Base-by-base conservation (phyloP, 2,329 filamentous ascomycete species). In the Ampelomyces quisqualis region DNA sequence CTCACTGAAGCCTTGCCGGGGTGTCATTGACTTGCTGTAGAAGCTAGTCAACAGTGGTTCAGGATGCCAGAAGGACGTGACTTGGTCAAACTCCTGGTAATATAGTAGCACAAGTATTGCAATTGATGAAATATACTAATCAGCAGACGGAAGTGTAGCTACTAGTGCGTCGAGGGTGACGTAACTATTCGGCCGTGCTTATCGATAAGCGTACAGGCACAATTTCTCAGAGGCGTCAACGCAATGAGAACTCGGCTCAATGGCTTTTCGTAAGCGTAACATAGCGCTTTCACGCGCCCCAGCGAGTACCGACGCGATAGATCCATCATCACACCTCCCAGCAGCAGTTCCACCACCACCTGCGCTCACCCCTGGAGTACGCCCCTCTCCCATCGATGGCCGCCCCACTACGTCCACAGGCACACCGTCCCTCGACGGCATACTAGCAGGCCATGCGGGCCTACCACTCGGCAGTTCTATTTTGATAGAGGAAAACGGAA, bases 331-430 rank as follows among this genome's bases (percentile, higher is more conserved):
- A 2, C 29, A 32, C 7, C 43, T 39, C 26, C 37, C 49, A 17
- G 45, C 50, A 26, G 38, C 45, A 9, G 44, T 51, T 33, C 38
- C 55, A 30, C 31, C 52, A 15, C 43, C 53, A 33, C 41, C 55
- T 26, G 35, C 50, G 17, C n/a, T n/a, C n/a, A n/a, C n/a, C n/a
- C 47, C 54, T 11, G 83, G 84, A 13, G 77, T 90, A 15, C 82
- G 91, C 34, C 88, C 91, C 11, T 98, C 93, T 9, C 88, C 90
- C 32, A 74, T 95, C 21, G 90, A 95, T 64, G 91, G 91, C 40
- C 84, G 90, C 33, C 77, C 83, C 24, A 95, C 88, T 6, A 97
- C 87, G 2, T 98, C 93, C 0, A 97, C 93, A 0, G 93, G 93
- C 15, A 91, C 89, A 1, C 77, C 82, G 3, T 95, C 90, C 13